Conservation (phyloP, 2,329 filamentous ascomycete genomes). For the Talaromyces verruculosus region DNA sequence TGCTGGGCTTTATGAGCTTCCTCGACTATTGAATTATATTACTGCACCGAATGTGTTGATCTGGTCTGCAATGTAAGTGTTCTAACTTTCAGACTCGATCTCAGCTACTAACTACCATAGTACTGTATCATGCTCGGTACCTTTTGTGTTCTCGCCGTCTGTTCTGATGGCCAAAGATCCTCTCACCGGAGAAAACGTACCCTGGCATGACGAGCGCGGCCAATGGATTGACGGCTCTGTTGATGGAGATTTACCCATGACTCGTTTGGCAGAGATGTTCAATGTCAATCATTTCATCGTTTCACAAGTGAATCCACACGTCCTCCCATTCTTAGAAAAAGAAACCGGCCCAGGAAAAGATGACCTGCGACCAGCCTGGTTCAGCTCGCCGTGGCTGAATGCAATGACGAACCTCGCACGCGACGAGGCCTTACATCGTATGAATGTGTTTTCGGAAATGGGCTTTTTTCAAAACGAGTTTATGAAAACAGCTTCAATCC, state of each 20-base stretch:
- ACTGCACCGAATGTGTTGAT: constrained; percentile 93
- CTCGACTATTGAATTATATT: constrained; percentile 83
- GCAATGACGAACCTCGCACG: constrained; percentile 71
- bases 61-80: constrained; percentile 78
- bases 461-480: constrained; percentile 76
- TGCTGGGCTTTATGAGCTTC: constrained; percentile 81
- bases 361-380: constrained; percentile 33
- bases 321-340: constrained; percentile 78
- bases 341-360: constrained; percentile 57
- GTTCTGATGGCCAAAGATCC: constrained; percentile 83
- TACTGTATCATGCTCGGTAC: constrained; percentile 91
- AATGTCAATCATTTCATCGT: constrained; percentile 99
- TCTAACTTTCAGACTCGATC: not conserved
- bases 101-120: constrained; percentile 30
- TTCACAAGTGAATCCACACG: constrained; percentile 93
- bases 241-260: constrained; percentile 91
- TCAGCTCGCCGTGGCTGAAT: constrained; percentile 58
- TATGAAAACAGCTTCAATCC: constrained; percentile 74
- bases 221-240: constrained; percentile 94
- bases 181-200: constrained; percentile 69
- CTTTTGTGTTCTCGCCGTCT: constrained; percentile 77
- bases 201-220: constrained; percentile 83
- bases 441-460: constrained; percentile 77
- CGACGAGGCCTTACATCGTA: constrained; percentile 74
- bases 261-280: constrained; percentile 87